Evolutionary conservation across 2,329 filamentous ascomycete species (phyloP).

Genomic region (Didymella arachidicola): DNA sequence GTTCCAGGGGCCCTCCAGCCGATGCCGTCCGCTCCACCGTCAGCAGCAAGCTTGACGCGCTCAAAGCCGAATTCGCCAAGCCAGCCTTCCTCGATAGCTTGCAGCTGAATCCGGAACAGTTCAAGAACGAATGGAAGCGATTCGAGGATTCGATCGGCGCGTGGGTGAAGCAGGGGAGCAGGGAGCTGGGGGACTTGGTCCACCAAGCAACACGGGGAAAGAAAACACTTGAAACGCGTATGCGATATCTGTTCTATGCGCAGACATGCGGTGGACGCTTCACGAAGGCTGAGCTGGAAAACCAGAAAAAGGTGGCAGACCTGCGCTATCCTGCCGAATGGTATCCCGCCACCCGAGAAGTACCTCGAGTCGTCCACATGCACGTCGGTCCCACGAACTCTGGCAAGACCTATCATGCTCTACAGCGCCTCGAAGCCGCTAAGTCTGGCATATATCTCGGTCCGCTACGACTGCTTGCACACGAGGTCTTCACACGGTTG

Average conservation of each 20-base stretch:
- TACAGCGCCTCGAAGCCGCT: slow-evolving; percentile 81
- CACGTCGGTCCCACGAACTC: slow-evolving; percentile 98
- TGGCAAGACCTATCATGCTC: slow-evolving; percentile 94
- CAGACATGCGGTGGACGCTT: slow-evolving; percentile 45
- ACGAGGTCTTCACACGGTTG: slow-evolving; percentile 93
- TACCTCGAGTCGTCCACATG: slow-evolving; percentile 85
- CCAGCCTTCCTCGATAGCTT: slow-evolving; percentile 38
- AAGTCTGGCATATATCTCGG: slow-evolving; percentile 87
- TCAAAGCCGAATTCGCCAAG: slow-evolving; percentile 27
- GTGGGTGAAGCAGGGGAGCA: slow-evolving; percentile 32
- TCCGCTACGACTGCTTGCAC: slow-evolving; percentile 84
- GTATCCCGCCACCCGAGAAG: slow-evolving; percentile 82
- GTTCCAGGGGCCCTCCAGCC: neutral
- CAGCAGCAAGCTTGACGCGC: slow-evolving; percentile 22
- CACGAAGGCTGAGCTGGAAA: slow-evolving; percentile 47
- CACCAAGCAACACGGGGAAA: slow-evolving; percentile 24
- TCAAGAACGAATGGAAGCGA: slow-evolving; percentile 38
- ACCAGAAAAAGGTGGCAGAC: slow-evolving; percentile 68
- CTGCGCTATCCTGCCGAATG: slow-evolving; percentile 89
- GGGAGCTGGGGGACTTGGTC: slow-evolving; percentile 29
- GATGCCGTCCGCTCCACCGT: slow-evolving; percentile 17
- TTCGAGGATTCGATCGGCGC: slow-evolving; percentile 34
- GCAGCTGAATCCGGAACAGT: slow-evolving; percentile 32
- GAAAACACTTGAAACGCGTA: slow-evolving; percentile 56
- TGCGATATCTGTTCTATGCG: slow-evolving; percentile 72